Evolutionary conservation across 1,284 basidiomycete species (phyloP).

Genomic region (Tilletia setariae): DNA sequence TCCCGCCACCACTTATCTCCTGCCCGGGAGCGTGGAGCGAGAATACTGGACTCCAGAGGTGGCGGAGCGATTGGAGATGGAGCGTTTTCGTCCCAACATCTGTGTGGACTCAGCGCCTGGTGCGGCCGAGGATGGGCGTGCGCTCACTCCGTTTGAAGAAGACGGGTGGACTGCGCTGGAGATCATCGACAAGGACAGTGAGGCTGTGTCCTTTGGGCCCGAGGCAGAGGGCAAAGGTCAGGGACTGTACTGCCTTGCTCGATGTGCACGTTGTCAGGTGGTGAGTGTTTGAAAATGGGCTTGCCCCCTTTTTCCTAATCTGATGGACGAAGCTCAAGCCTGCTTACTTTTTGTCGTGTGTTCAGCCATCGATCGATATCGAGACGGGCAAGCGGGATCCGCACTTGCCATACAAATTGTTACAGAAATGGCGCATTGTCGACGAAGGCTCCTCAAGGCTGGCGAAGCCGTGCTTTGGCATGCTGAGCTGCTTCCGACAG

Average conservation of each 20-base stretch:
- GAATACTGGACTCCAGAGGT: conserved; percentile 44
- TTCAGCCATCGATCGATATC: conserved; percentile 10
- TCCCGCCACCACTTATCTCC: conserved; percentile 21
- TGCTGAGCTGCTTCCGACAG: conserved; percentile 33
- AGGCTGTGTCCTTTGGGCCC: conserved; percentile 22
- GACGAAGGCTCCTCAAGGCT: conserved; percentile 28
- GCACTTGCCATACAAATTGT: conserved; percentile 35
- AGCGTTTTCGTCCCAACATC: conserved; percentile 46
- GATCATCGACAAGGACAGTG: conserved; percentile 26
- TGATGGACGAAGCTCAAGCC: not conserved
- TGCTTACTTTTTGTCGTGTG: not conserved
- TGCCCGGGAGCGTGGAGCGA: conserved; percentile 30
- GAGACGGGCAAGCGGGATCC: conserved; percentile 31
- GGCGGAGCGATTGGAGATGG: conserved; percentile 32
- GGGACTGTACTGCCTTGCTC: conserved; percentile 38
- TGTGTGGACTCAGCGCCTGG: conserved; percentile 29
- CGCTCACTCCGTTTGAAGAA: conserved; percentile 42
- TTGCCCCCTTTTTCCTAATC: not conserved
- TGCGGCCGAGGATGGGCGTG: conserved; percentile 1
- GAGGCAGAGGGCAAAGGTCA: conserved; percentile 33
- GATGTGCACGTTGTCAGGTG: conserved; percentile 44
- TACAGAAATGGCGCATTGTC: conserved; percentile 42
- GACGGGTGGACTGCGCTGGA: conserved; percentile 42
- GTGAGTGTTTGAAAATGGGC: not conserved
- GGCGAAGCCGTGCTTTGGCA: conserved; percentile 45